Base-by-base conservation (phyloP, 352 stramenopile genomes). In the Pythium oligandrum region DNA sequence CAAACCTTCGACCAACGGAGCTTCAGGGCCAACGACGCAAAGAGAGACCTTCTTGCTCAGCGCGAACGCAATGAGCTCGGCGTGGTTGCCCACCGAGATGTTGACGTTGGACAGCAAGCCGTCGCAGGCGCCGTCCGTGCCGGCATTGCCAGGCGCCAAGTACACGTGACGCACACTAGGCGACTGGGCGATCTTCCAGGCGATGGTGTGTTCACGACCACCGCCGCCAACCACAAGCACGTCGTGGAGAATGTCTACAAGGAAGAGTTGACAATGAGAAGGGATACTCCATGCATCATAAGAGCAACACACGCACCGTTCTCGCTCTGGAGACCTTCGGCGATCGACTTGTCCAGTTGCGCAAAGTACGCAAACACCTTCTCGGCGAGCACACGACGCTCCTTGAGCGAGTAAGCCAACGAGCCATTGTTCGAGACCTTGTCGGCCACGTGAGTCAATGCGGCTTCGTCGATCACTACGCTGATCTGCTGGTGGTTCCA, bases 21-120 rank as follows among this genome's bases (percentile, higher is more conserved):
- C 83, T 63, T 99, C 97, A 0, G 97, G 97, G 32, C 97, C 97
- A 10, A 99, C 94, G 31, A 99, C 94, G 40, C 98, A 97, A 34
- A 99, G 88, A 4, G 95, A 86, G 11, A 98, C 91, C 33, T 81
- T 84, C 68, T 98, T 98, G 55, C 83, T 77, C 51, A 73, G 66
- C 6, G 78, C 80, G 55, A 96, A 96, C 11, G 70, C 70, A 11
- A 95, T 73, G 11, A 96, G 66, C 50, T 79, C 75, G 32, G 86
- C 73, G 63, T 91, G 71, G 45, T 84, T 61, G 44, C 65, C 54
- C 0, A 85, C 73, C 26, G 59, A 55, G 51, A 96, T 84, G 51
- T 68, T 71, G 17, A 95, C 78, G 56, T 97, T 97, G 35, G 71
- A 77, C n/a, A 96, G 73, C 45, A 75, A 73, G 7, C 55, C 57